These are phyloP conservation scores for Fusarium sp. DNA, from an alignment of 2,329 filamentous ascomycete genomes.

Conservation along the genomic window DNA sequence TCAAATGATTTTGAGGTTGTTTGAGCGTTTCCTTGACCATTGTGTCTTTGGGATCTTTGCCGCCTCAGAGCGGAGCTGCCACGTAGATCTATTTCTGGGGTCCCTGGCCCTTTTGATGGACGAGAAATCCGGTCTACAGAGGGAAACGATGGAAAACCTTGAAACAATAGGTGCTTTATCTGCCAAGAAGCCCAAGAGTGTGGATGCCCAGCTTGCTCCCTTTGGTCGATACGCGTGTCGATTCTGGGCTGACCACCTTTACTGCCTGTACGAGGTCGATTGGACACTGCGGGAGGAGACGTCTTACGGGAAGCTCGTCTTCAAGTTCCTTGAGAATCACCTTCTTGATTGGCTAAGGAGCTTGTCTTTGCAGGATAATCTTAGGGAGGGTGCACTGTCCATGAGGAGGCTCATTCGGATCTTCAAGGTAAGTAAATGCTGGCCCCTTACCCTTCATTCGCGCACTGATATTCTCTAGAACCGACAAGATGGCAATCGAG, in stretches of 20 bases:
- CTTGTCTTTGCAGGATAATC: neutral
- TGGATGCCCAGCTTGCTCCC: neutral
- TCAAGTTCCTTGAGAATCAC: neutral
- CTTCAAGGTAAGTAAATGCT: neutral
- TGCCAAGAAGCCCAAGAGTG: neutral
- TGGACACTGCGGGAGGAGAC: neutral
- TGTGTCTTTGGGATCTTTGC: neutral
- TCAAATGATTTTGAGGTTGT: neutral
- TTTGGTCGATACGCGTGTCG: neutral
- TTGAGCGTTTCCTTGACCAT: neutral
- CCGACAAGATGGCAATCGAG: fast-evolving
- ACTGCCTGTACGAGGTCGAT: neutral
- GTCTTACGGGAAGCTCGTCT: fast-evolving
- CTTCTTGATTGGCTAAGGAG: neutral
- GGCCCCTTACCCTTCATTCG: neutral
- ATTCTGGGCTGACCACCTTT: neutral
- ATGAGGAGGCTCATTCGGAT: neutral
- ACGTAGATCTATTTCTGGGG: neutral
- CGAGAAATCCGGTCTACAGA: neutral
- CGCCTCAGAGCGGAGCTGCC: neutral
- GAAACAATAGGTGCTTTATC: neutral
- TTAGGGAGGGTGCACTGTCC: neutral
- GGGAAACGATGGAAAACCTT: neutral
- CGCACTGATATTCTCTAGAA: neutral
- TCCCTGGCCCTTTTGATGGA: neutral